Evolutionary conservation across 129 eudicot genomes (phyloP).

Genomic region (Flaveria sonorensis): DNA sequence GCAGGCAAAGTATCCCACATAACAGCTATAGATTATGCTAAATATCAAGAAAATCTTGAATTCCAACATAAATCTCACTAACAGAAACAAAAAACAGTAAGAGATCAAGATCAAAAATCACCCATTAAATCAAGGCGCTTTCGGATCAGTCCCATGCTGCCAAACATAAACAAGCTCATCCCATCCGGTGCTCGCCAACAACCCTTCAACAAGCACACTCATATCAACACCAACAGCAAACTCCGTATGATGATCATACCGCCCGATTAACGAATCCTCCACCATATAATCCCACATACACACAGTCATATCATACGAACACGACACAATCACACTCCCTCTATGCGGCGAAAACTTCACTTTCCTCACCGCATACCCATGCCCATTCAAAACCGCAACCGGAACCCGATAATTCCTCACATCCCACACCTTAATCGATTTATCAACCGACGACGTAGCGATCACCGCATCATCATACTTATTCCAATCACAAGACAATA

Average conservation of each 20-base stretch:
- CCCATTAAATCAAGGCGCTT: slow-evolving; percentile 57
- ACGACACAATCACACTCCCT: slow-evolving; percentile 64
- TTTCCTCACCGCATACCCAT: slow-evolving; percentile 91
- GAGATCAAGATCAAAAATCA: slow-evolving; percentile 8
- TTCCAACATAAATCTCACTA: slow-evolving; percentile 32
- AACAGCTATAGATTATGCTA: slow-evolving; percentile 26
- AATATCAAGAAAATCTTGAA: slow-evolving; percentile 27
- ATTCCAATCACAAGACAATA: slow-evolving; percentile 85
- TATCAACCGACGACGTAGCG: slow-evolving; percentile 85
- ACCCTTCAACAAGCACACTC: slow-evolving; percentile 98
- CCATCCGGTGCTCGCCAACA: slow-evolving; percentile 98
- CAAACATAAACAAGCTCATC: slow-evolving; percentile 97
- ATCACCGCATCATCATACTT: slow-evolving; percentile 87
- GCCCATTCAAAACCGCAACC: slow-evolving; percentile 74
- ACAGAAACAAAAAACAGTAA: not conserved
- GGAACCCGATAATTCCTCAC: slow-evolving; percentile 80
- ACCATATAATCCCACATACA: slow-evolving; percentile 99
- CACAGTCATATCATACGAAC: slow-evolving; percentile 95
- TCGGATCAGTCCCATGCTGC: slow-evolving; percentile 97
- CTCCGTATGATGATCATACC: slow-evolving; percentile 96
- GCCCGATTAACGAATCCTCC: slow-evolving; percentile 92
- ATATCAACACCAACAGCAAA: slow-evolving; percentile 97
- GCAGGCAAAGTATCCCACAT: slow-evolving; percentile 20
- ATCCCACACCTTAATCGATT: slow-evolving; percentile 89
- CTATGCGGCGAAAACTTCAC: slow-evolving; percentile 94